A percentile compares a stretch with the other conserved stretches of the same genome.
These are phyloP conservation scores for Gracilariopsis chorda DNA, from an alignment of 23 red algal species.

Conservation along the genomic window DNA sequence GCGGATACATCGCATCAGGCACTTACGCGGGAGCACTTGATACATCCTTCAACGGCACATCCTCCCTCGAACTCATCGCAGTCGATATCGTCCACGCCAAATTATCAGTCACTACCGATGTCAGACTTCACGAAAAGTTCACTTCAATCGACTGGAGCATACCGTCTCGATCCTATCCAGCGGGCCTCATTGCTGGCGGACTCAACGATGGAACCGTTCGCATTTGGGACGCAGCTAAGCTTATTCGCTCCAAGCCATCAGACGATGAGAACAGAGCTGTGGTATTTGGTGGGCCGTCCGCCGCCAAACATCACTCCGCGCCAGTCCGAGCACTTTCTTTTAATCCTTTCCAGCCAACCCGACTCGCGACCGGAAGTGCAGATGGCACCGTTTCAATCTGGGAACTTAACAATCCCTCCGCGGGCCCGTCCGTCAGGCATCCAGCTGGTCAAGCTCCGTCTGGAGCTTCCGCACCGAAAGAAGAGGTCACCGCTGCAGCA, in stretches of 20 bases:
- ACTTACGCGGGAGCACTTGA: slow-evolving; percentile 45
- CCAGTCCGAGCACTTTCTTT: slow-evolving; percentile 70
- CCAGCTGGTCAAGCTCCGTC: slow-evolving; percentile 29
- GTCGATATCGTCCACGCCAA: slow-evolving; percentile 50
- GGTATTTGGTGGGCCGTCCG: slow-evolving; percentile 46
- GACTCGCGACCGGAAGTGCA: slow-evolving; percentile 77
- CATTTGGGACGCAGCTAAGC: slow-evolving; percentile 82
- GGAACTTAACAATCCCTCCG: slow-evolving; percentile 72
- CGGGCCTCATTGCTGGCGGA: slow-evolving; percentile 73
- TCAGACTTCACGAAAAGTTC: slow-evolving; percentile 41
- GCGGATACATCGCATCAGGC: slow-evolving; percentile 43
- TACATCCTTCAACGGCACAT: slow-evolving; percentile 28
- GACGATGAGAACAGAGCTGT: slow-evolving; percentile 36
- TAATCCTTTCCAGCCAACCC: slow-evolving; percentile 65
- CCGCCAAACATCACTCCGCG: slow-evolving; percentile 40
- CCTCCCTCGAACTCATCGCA: slow-evolving; percentile 57
- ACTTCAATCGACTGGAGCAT: slow-evolving; percentile 64
- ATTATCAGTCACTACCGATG: slow-evolving; percentile 16
- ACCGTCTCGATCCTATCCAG: slow-evolving; percentile 39
- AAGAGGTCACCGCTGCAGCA: slow-evolving; percentile 62
- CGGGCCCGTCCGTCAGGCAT: slow-evolving; percentile 31
- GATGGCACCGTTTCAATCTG: slow-evolving; percentile 86
- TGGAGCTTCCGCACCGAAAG: slow-evolving; percentile 9
- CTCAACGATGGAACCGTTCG: slow-evolving; percentile 83
- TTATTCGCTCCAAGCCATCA: slow-evolving; percentile 36